A percentile compares a stretch with the other conserved stretches of the same genome.
Evolutionary conservation across 768 basidiomycete species (phyloP).

Genomic region (Rhodosporidiobolus sp.): DNA sequence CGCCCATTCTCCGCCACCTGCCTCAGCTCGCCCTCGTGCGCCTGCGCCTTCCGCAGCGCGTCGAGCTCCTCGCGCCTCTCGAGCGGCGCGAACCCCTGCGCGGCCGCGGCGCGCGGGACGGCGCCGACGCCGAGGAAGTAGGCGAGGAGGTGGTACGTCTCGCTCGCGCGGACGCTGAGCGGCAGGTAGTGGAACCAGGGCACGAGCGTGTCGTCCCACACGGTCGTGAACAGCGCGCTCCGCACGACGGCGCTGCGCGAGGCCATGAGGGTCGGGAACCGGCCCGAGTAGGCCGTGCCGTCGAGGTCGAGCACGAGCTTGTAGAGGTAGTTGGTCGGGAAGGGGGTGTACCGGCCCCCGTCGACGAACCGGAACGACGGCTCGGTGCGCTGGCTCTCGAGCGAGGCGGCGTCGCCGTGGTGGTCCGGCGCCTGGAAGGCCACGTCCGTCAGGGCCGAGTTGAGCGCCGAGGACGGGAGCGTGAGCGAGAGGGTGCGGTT

Average conservation of each 20-base stretch:
- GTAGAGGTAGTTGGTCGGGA: constrained; percentile 11
- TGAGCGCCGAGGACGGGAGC: constrained; percentile 5
- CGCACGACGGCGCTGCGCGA: constrained; percentile 11
- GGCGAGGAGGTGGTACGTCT: constrained; percentile 15
- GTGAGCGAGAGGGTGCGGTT: neutral
- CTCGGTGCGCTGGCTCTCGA: constrained; percentile 9
- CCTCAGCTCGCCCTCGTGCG: constrained; percentile 9
- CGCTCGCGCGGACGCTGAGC: neutral
- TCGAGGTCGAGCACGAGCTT: constrained; percentile 20
- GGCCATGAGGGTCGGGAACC: constrained; percentile 12
- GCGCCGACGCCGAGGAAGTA: constrained; percentile 17
- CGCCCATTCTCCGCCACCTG: neutral
- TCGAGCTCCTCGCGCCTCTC: neutral
- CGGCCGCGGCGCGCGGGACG: neutral
- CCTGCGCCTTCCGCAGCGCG: neutral
- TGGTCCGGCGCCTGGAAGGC: constrained; percentile 12
- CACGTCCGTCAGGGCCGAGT: constrained; percentile 12
- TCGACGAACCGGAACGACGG: constrained; percentile 19
- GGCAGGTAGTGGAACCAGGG: constrained; percentile 30
- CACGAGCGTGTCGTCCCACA: constrained; percentile 10
- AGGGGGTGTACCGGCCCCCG: neutral
- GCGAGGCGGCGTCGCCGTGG: constrained; percentile 5
- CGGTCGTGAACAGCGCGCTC: neutral
- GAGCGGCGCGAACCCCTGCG: neutral
- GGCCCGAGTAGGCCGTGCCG: constrained; percentile 29